These are phyloP conservation scores for Dittrichia graveolens DNA, from an alignment of 129 eudicot species.

Conservation along the genomic window DNA sequence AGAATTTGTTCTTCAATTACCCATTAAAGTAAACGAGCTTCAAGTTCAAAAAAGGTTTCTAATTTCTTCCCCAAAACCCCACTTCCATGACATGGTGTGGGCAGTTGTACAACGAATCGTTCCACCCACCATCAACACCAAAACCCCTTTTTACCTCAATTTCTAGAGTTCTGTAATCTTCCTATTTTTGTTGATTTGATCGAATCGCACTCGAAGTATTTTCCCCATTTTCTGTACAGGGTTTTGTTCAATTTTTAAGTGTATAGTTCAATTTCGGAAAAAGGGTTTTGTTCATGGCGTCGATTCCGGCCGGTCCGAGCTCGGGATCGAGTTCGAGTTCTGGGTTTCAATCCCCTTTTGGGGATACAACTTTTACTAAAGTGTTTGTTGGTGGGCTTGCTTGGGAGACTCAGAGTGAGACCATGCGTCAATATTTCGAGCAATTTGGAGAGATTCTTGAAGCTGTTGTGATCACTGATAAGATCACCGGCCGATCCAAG, in stretches of 20 bases:
- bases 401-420: slow-evolving; percentile 95
- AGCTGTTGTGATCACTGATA: slow-evolving; percentile 97
- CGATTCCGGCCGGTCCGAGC: slow-evolving; percentile 49
- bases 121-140: slow-evolving; percentile 16
- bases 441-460: slow-evolving; percentile 97
- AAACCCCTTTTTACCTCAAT: slow-evolving; percentile 19
- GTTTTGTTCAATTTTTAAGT: background rate
- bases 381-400: slow-evolving; percentile 98
- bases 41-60: background rate
- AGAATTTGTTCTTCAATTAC: slow-evolving; percentile 22
- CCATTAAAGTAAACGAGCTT: background rate
- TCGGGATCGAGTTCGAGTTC: slow-evolving; percentile 75
- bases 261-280: background rate
- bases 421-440: slow-evolving; percentile 79
- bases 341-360: slow-evolving; percentile 83
- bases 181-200: background rate
- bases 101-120: slow-evolving; percentile 25
- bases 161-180: slow-evolving; percentile 18
- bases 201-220: slow-evolving; percentile 1
- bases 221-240: background rate
- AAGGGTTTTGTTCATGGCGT: slow-evolving; percentile 42
- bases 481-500: slow-evolving; percentile 92
- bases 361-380: slow-evolving; percentile 87
- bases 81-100: slow-evolving; percentile 4
- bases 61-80: slow-evolving; percentile 24